phyloP scores from a whole-genome alignment of 1,284 basidiomycete genomes.

The Cutaneotrichosporon sp. region DNA sequence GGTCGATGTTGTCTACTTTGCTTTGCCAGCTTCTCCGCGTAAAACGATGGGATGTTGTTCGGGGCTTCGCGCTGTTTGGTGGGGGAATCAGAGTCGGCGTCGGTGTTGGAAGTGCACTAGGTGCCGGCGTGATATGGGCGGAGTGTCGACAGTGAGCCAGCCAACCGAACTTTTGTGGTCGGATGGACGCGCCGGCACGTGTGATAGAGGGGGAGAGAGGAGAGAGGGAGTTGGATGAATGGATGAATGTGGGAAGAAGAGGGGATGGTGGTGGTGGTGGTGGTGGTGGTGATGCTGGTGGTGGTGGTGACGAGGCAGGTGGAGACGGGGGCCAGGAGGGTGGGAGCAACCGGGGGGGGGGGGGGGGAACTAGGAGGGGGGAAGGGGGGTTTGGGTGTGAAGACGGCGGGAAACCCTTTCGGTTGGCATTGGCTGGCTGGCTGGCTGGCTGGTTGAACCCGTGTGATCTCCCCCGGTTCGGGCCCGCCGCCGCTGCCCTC shows the following conservation, averaged over 20 bases:
- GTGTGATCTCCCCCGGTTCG: slow-evolving; percentile 9
- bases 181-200: no score
- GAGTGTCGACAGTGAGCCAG: no score
- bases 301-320: slow-evolving; percentile 6
- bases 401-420: slow-evolving; percentile 11
- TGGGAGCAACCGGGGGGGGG: not conserved
- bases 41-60: no score
- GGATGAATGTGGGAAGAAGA: not conserved
- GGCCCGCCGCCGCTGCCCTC: slow-evolving; percentile 8
- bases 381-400: slow-evolving; percentile 7
- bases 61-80: no score
- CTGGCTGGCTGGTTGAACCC: not conserved
- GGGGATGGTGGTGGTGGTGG: not conserved
- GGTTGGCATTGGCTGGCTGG: not conserved
- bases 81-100: no score
- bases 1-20: no score
- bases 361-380: no score
- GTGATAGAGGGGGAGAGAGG: not conserved
- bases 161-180: no score
- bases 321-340: slow-evolving; percentile 2
- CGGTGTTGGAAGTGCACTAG: no score
- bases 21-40: no score
- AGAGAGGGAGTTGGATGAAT: not conserved
- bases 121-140: no score
- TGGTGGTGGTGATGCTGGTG: slow-evolving; percentile 2